phyloP scores from a whole-genome alignment of 768 basidiomycete genomes.

The Ramaria sp. region DNA sequence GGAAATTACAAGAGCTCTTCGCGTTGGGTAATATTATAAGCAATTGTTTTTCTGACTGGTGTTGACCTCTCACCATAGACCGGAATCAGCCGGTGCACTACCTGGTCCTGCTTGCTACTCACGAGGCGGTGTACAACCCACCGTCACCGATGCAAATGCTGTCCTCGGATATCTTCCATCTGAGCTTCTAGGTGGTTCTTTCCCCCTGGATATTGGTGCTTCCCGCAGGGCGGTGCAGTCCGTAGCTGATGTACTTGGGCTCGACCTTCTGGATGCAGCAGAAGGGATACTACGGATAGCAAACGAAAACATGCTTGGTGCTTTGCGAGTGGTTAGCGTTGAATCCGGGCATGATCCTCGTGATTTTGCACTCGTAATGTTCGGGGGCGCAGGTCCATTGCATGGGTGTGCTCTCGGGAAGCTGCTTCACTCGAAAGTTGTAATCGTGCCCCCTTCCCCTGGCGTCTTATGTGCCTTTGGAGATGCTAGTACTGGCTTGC shows the following conservation, averaged over 20 bases:
- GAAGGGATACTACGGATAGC: conserved; percentile 21
- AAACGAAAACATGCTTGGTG: conserved; percentile 22
- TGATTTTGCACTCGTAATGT: conserved; percentile 20
- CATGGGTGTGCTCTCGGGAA: conserved; percentile 16
- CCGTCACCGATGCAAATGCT: conserved; percentile 20
- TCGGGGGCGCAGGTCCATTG: conserved; percentile 20
- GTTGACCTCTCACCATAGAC: background rate
- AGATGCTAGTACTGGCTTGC: conserved; percentile 19
- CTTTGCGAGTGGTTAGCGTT: conserved; percentile 20
- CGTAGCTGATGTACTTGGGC: conserved; percentile 17
- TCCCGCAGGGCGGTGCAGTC: conserved; percentile 15
- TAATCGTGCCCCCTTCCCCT: conserved; percentile 21
- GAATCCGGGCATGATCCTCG: conserved; percentile 23
- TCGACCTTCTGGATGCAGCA: conserved; percentile 19
- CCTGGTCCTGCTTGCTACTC: conserved; percentile 24
- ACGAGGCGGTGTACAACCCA: conserved; percentile 20
- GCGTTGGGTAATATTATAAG: background rate
- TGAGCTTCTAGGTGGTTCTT: conserved; percentile 19
- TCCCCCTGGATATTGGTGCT: conserved; percentile 19
- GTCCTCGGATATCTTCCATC: conserved; percentile 21
- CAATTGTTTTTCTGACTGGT: background rate
- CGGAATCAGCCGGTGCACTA: conserved; percentile 20
- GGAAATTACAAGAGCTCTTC: background rate
- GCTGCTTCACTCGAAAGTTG: conserved; percentile 18
- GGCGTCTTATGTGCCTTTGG: conserved; percentile 23